Conservation (phyloP, 2,329 filamentous ascomycete species). For the Lasiodiplodia sp. region DNA sequence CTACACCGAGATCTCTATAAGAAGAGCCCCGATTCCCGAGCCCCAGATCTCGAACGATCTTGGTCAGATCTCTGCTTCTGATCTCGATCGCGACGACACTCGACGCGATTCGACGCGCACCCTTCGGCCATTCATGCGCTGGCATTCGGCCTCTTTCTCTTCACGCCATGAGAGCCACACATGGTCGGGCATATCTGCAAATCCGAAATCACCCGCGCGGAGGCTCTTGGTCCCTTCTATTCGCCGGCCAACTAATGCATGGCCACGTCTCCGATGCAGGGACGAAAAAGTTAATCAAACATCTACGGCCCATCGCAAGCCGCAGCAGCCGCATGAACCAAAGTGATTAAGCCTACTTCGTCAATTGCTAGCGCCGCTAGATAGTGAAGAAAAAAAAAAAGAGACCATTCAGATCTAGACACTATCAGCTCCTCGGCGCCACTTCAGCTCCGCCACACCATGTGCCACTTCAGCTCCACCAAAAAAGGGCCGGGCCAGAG, state of each 20-base stretch:
- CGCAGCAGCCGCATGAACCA: background rate
- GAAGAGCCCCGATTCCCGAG: background rate
- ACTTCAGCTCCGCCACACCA: background rate
- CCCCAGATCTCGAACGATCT: background rate
- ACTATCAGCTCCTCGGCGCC: background rate
- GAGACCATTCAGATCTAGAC: background rate
- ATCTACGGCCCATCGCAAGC: background rate
- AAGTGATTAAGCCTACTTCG: background rate
- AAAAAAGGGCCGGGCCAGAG: background rate
- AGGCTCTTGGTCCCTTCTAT: background rate
- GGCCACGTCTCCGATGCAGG: background rate
- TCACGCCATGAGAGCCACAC: background rate
- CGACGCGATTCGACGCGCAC: background rate
- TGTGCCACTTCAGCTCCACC: background rate
- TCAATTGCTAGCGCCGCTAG: background rate
- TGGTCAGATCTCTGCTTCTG: background rate
- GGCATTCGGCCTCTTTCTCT: slow-evolving; percentile 5
- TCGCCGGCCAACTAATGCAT: background rate
- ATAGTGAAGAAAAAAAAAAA: background rate
- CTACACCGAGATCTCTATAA: background rate
- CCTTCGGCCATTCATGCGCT: background rate
- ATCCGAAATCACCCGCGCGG: background rate
- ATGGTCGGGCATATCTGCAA: background rate
- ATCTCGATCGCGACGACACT: background rate
- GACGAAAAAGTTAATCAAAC: background rate